Evolutionary conservation across 306 rosid genomes (phyloP), one percentile per base, ranked within the genome.

Genomic region (Gynostemma pentaphyllum): DNA sequence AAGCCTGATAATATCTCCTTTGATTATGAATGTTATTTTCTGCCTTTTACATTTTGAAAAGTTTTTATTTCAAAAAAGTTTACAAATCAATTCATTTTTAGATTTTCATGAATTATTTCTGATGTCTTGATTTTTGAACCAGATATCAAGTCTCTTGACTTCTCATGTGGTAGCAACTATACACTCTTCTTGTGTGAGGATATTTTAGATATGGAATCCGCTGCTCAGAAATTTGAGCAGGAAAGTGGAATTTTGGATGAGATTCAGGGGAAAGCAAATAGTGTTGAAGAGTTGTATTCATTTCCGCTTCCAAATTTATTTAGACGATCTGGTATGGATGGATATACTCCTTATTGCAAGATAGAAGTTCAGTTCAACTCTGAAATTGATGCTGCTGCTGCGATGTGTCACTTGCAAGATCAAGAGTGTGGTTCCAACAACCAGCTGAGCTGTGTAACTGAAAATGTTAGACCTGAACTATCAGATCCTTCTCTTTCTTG

Each of bases 211-310:
- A 64, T 94, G 94, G 99, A 94, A 85, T 80, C 79, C 73, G 89
- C 90, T 55, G 95, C 97, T 37, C 78, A 70, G 76, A 81, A 67
- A 69, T 94, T 89, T 75, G 99, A 94, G 76, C 80, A 62, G 79
- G 99, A 81, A 49, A 80, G 55, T 70, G 83, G 79, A 56, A 71
- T 77, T 45, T 55, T 68, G 27, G 70, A 74, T 70, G 85, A 79
- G 73, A 80, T 82, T 34, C 62, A 66, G 32, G 69, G 67, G 72
- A 84, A 80, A 68, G 71, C 78, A 41, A 67, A 79, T 70, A 70
- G 64, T 32, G 80, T 50, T 46, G 81, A 78, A 67, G 78, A 83
- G 68, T 68, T 86, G 75, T 87, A 81, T 81, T 83, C 84, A 45
- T 72, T 81, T 76, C 90, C 89, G 18, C 70, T 71, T 62, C 55